Percentiles rank a stretch among this genome's conserved stretches.
Evolutionary conservation across 768 basidiomycete genomes (phyloP).

Genomic region (Termitomyces sp.): DNA sequence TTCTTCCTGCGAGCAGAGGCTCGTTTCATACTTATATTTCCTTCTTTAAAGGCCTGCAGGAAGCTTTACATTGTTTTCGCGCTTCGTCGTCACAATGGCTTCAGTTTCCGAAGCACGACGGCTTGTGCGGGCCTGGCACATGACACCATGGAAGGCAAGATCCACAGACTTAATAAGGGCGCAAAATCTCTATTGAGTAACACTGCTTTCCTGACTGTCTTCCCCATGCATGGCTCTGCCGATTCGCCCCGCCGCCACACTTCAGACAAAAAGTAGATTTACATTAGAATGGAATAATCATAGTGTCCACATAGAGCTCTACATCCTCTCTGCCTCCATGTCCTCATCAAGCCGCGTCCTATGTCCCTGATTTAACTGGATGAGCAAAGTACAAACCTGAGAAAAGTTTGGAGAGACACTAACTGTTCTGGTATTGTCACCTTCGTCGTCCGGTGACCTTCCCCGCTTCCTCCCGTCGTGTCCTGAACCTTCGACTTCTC

Average conservation of each 20-base stretch:
- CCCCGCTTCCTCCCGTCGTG: slow-evolving; percentile 52
- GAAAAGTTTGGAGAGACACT: slow-evolving; percentile 20
- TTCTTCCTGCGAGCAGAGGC: neutral
- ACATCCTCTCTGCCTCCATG: slow-evolving; percentile 68
- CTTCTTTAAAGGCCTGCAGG: slow-evolving; percentile 23
- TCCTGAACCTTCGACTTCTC: slow-evolving; percentile 47
- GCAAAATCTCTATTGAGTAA: slow-evolving; percentile 17
- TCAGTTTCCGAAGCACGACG: slow-evolving; percentile 65
- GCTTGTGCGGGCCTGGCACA: slow-evolving; percentile 58
- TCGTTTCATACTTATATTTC: neutral
- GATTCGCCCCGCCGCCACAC: neutral
- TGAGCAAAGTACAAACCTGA: neutral
- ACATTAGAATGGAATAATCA: slow-evolving; percentile 20
- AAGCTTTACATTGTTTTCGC: slow-evolving; percentile 41
- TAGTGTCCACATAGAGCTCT: slow-evolving; percentile 20
- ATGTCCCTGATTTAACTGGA: slow-evolving; percentile 36
- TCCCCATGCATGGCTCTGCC: neutral
- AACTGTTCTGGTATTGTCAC: slow-evolving; percentile 51
- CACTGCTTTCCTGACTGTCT: neutral
- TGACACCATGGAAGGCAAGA: slow-evolving; percentile 30
- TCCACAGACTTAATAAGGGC: slow-evolving; percentile 12
- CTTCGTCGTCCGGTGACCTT: slow-evolving; percentile 78
- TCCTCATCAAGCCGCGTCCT: slow-evolving; percentile 64
- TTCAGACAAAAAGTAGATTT: slow-evolving; percentile 6
- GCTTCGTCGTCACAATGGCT: slow-evolving; percentile 50